phyloP scores from a whole-genome alignment of 1,139 yeast species.

The Debaryomyces robertsiae region DNA sequence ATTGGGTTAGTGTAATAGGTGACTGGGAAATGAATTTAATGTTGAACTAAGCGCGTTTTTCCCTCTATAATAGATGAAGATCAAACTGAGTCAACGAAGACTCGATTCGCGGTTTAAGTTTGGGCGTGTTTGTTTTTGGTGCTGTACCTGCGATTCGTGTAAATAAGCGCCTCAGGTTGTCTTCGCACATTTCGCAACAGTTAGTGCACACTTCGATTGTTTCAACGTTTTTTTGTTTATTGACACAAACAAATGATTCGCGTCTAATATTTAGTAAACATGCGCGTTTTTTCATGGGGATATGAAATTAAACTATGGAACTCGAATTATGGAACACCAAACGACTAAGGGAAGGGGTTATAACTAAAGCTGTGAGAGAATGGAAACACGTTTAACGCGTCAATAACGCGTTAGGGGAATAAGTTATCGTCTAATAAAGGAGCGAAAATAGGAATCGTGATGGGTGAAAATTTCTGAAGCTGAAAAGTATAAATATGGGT shows the following conservation, averaged over 20 bases:
- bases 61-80: background rate
- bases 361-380: background rate
- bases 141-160: constrained; percentile 1
- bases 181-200: too few species aligned
- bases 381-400: constrained; percentile 8
- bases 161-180: too few species aligned
- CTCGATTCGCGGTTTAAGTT: constrained; percentile 1
- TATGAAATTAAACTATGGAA: background rate
- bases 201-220: too few species aligned
- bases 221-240: background rate
- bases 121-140: background rate
- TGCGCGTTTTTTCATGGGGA: constrained; percentile 3
- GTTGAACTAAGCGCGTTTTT: constrained; percentile 45
- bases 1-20: constrained; percentile 77
- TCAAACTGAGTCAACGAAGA: background rate
- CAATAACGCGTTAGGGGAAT: constrained; percentile 5
- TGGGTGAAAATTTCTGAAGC: background rate
- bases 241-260: constrained; percentile 4
- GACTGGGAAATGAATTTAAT: constrained; percentile 88
- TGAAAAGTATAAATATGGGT: constrained; percentile 16
- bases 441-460: background rate
- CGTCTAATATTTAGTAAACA: constrained; percentile 8
- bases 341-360: constrained; percentile 2
- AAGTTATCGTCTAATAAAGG: constrained; percentile 1
- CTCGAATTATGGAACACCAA: constrained; percentile 1